Evolutionary conservation across 306 rosid genomes (phyloP), one percentile per base, ranked within the genome.

Genomic region (Dryas octopetala): DNA sequence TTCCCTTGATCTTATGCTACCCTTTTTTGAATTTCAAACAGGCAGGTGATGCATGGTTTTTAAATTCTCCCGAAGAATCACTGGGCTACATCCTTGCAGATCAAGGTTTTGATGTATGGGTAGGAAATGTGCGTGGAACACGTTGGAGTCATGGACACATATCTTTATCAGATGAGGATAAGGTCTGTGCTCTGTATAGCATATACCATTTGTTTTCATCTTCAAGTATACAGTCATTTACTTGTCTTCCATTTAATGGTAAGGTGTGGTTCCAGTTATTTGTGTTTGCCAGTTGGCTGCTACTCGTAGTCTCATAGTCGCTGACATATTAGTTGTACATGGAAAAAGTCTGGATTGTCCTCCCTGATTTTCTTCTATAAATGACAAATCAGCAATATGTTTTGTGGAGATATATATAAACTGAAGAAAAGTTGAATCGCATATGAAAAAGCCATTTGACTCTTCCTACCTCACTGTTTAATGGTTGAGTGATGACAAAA

Each of bases 1-100:
- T 62, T 51, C 44, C 45, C 43, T 49, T 59, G 67, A 70, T 70
- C 82, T 82, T 64, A 45, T 68, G 60, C 69, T 79, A 48, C 57
- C 41, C 3, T 77, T 80, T 61, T 74, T 80, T 81, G 49, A 54
- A 15, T 78, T 78, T 46, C 66, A 72, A 75, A 67, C 88, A 94
- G 98, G 96, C 81, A 55, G 98, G 98, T 65, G 98, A 95, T 84
- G 90, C 81, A 26, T 95, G 98, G 97, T 95, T 95, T 82, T 88
- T 95, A 54, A 88, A 95, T 81, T 79, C 82, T 65, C 90, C 91
- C 1, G 84, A 84, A 50, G 93, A 95, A 75, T 95, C 97, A 52
- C 68, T 95, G 77, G 98, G 98, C 71, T 95, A 86, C 86, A 80
- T 90, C 84, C 97, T 95, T 65, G 97, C 97, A n/a, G 97, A 90